Base-by-base conservation (phyloP, 169 alveolate genomes). In the Plasmodium gallinaceum region DNA sequence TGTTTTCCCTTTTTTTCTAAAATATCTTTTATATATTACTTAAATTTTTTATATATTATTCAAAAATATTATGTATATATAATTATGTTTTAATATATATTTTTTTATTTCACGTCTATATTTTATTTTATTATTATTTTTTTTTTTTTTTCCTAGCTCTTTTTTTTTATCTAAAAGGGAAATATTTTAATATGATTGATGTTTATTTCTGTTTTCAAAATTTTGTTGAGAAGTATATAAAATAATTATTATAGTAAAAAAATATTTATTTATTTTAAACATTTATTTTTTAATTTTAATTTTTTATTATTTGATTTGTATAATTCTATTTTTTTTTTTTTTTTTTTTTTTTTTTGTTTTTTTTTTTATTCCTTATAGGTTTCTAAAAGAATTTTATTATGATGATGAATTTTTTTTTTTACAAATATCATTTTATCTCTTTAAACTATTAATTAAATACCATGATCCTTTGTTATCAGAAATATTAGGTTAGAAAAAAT, bases 381-480 rank as follows among this genome's bases (percentile, higher is more conserved):
- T 76, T 73, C 80, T 93, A 42, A 87, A 92, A 24, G 91, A 89
- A 60, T 88, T 90, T 92, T 93, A 88, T 37, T 88, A 74, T 54
- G 94, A 90, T 37, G 94, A 90, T 57, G 94, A 93, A 43, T 93
- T 93, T 88, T 88, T 80, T 48, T 80, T 78, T 66, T 75, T 93
- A 39, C 96, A 93, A 70, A 91, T 92, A 68, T 69, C 96, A 42
- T 93, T 93, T 45, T 91, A 74, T 58, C 88, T 91, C 43, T 93
- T 93, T 88, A 90, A 93, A 73, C 71, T 78, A 22, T 92, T 93
- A 52, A 92, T 93, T 42, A 64, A 66, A 48, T 93, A 93, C 57
- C 96, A 93, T 72, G 96, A 93, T 74, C 96, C 96, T 39, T 68
- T 86, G 42, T 72, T 93, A 58, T 83, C 94, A 48, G 90, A 58